Percentiles rank a stretch among this genome's conserved stretches.
phyloP scores from a whole-genome alignment of 2,329 filamentous ascomycete species.

The Ascocoryne sarcoides region DNA sequence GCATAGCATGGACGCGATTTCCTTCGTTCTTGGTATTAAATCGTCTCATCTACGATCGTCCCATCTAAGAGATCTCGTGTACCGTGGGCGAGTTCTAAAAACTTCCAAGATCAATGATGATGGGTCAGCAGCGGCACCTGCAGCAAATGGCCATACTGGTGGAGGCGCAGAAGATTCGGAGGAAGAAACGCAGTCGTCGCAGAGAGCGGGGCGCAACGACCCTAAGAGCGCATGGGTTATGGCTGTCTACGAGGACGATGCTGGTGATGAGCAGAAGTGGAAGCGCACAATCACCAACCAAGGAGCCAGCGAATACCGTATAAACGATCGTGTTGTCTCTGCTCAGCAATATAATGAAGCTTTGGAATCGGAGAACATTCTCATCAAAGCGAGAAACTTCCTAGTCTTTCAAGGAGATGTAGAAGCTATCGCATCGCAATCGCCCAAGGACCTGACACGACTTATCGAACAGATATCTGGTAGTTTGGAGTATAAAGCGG shows the following conservation, averaged over 20 bases:
- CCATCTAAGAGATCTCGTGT: constrained; percentile 89
- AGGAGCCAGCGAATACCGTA: constrained; percentile 89
- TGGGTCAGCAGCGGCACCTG: constrained; percentile 50
- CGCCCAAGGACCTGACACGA: constrained; percentile 83
- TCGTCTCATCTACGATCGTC: constrained; percentile 94
- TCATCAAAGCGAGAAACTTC: constrained; percentile 97
- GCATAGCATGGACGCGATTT: constrained; percentile 92
- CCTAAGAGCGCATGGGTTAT: constrained; percentile 97
- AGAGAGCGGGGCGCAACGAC: constrained; percentile 64
- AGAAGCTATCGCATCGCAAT: constrained; percentile 91
- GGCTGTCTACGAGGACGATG: constrained; percentile 97
- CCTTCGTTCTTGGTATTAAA: constrained; percentile 96
- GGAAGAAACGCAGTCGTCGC: constrained; percentile 46
- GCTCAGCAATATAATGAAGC: constrained; percentile 90
- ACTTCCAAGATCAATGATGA: constrained; percentile 90
- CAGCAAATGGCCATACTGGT: constrained; percentile 52
- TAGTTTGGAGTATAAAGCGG: constrained; percentile 85
- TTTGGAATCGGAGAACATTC: constrained; percentile 86
- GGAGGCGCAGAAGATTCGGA: constrained; percentile 48
- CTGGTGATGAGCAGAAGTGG: constrained; percentile 90
- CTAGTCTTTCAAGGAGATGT: constrained; percentile 98
- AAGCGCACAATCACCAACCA: constrained; percentile 86
- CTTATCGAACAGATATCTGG: constrained; percentile 97
- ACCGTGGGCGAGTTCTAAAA: constrained; percentile 86
- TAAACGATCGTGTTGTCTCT: constrained; percentile 84